A percentile compares a stretch with the other conserved stretches of the same genome.
Conservation (phyloP, 768 basidiomycete genomes). For the Lactifluus volemus region DNA sequence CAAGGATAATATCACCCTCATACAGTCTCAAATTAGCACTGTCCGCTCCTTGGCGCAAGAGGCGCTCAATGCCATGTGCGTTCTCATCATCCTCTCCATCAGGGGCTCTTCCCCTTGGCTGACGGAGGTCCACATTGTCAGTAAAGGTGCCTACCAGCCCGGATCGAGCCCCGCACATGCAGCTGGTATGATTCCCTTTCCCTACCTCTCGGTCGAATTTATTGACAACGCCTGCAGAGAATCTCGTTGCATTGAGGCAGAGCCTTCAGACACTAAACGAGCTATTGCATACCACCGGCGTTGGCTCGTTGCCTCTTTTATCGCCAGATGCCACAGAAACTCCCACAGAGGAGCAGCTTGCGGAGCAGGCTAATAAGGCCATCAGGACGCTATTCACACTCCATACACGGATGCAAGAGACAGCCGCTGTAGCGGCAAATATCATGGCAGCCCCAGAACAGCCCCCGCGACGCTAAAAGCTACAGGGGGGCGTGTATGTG, state of each 20-base stretch:
- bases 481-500: neutral
- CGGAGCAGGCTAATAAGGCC: constrained; percentile 16
- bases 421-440: constrained; percentile 13
- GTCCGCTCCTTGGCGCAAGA: constrained; percentile 13
- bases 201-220: neutral
- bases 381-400: constrained; percentile 4
- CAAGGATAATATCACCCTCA: constrained; percentile 13
- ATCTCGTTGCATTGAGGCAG: constrained; percentile 10
- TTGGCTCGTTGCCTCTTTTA: constrained; percentile 17
- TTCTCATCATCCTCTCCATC: neutral
- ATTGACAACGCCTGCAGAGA: neutral
- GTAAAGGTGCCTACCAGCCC: constrained; percentile 15
- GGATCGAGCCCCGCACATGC: constrained; percentile 11
- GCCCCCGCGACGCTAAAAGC: constrained; percentile 8
- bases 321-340: constrained; percentile 2
- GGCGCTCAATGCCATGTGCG: constrained; percentile 17
- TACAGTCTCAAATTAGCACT: constrained; percentile 10
- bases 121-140: neutral
- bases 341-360: constrained; percentile 15
- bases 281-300: constrained; percentile 8
- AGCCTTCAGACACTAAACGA: constrained; percentile 8
- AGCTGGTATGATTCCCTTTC: neutral
- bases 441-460: constrained; percentile 13
- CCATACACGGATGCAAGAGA: constrained; percentile 13
- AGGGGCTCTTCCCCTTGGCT: neutral